Evolutionary conservation across 176 grass and related monocot species (phyloP).

Genomic region (Pharus latifolius): DNA sequence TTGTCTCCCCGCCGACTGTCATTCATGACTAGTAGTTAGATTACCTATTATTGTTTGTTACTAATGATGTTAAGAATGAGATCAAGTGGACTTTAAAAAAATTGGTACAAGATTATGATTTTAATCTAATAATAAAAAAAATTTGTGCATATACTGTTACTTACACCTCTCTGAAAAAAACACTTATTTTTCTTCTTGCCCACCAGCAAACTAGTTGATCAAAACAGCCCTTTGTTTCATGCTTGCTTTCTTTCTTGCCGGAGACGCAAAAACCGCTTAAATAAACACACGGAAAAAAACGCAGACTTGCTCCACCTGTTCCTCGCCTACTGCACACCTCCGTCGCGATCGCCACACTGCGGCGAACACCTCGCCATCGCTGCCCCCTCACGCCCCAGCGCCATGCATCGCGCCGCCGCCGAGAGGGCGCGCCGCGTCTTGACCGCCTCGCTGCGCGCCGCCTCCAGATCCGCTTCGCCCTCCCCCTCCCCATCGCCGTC

Average conservation of each 20-base stretch:
- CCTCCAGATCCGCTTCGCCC: constrained; percentile 29
- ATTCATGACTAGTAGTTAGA: no score
- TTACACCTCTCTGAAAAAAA: no score
- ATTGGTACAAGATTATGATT: no score
- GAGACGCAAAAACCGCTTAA: neutral
- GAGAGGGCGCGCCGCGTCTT: constrained; percentile 44
- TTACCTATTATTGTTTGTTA: no score
- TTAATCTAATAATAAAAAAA: no score
- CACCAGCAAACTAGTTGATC: no score
- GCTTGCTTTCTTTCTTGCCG: constrained; percentile 31
- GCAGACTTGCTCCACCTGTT: neutral
- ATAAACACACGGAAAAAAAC: neutral
- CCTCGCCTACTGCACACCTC: neutral
- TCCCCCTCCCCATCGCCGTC: neutral
- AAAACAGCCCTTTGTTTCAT: no score
- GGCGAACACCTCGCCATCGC: neutral
- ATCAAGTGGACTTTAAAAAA: no score
- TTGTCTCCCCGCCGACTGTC: no score
- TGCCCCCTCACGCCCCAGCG: neutral
- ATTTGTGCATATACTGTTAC: no score
- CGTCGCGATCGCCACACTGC: neutral
- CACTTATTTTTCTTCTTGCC: no score
- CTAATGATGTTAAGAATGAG: no score
- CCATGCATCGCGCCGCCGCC: constrained; percentile 56
- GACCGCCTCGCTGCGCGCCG: constrained; percentile 23